These are phyloP conservation scores for Euphorbia peplus DNA, from an alignment of 345 rosid genomes.

Conservation along the genomic window DNA sequence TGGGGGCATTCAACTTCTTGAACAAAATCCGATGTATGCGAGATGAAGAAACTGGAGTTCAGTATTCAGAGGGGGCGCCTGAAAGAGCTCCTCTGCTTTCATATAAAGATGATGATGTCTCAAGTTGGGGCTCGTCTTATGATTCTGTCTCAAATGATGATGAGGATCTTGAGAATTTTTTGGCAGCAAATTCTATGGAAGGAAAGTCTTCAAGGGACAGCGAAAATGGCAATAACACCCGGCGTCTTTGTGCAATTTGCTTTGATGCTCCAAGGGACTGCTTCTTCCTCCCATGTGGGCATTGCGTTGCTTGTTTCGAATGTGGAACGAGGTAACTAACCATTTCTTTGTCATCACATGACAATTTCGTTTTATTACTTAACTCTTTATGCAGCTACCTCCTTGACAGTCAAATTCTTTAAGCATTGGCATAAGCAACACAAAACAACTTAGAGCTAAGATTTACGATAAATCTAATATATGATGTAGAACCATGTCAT, in stretches of 20 bases:
- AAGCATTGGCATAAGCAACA: background rate
- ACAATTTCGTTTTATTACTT: conserved; percentile 7
- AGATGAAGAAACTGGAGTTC: conserved; percentile 38
- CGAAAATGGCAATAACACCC: conserved; percentile 63
- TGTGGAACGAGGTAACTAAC: conserved; percentile 80
- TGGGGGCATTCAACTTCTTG: conserved; percentile 52
- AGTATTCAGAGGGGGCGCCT: conserved; percentile 34
- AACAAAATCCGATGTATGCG: conserved; percentile 47
- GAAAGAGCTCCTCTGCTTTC: conserved; percentile 72
- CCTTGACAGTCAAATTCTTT: background rate
- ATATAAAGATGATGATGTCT: conserved; percentile 76
- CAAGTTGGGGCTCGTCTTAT: conserved; percentile 93
- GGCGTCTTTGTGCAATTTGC: conserved; percentile 94
- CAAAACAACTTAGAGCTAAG: background rate
- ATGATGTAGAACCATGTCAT: no score
- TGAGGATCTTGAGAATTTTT: conserved; percentile 57
- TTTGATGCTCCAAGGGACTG: conserved; percentile 98
- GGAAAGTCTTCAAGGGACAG: conserved; percentile 45
- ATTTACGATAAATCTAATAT: background rate
- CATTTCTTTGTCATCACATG: background rate
- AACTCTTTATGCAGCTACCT: background rate
- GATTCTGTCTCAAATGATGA: conserved; percentile 74
- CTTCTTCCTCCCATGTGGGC: conserved; percentile 99
- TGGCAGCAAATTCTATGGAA: conserved; percentile 37
- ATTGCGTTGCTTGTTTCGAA: conserved; percentile 83